phyloP scores from a whole-genome alignment of 306 rosid species.

The Styphnolobium japonicum region DNA sequence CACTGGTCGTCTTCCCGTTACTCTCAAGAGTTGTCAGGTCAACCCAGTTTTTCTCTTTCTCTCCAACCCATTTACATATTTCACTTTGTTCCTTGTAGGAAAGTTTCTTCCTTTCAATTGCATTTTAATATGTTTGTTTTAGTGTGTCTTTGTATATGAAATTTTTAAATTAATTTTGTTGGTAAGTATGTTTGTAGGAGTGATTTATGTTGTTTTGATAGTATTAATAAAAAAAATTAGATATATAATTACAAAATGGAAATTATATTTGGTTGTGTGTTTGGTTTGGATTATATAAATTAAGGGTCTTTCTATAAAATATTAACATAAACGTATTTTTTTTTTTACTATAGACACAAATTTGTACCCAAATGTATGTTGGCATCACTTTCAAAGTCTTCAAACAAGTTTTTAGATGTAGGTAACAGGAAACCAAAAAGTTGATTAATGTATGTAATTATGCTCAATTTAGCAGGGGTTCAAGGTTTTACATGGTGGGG shows the following conservation, averaged over 20 bases:
- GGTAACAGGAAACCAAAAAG: background rate
- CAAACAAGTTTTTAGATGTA: background rate
- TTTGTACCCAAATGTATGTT: background rate
- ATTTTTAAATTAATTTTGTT: no score
- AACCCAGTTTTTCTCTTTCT: background rate
- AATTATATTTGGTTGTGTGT: no score
- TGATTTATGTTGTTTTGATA: background rate
- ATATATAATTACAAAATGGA: background rate
- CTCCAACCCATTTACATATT: background rate
- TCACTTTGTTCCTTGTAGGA: background rate
- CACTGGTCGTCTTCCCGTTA: no score
- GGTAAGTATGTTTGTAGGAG: no score
- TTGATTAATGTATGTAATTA: background rate
- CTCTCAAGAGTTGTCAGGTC: no score
- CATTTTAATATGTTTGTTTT: background rate
- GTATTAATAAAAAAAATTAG: no score
- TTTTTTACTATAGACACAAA: no score
- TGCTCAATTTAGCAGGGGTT: constrained; percentile 37
- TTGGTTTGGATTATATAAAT: no score
- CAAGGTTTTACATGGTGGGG: constrained; percentile 69
- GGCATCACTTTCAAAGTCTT: no score
- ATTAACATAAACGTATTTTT: no score
- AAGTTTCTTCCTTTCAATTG: background rate
- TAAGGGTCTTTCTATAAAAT: no score
- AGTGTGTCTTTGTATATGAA: background rate